Evolutionary conservation across 1,284 basidiomycete genomes (phyloP), one percentile per base, ranked within the genome.

Genomic region (Entoloma clypeatum): DNA sequence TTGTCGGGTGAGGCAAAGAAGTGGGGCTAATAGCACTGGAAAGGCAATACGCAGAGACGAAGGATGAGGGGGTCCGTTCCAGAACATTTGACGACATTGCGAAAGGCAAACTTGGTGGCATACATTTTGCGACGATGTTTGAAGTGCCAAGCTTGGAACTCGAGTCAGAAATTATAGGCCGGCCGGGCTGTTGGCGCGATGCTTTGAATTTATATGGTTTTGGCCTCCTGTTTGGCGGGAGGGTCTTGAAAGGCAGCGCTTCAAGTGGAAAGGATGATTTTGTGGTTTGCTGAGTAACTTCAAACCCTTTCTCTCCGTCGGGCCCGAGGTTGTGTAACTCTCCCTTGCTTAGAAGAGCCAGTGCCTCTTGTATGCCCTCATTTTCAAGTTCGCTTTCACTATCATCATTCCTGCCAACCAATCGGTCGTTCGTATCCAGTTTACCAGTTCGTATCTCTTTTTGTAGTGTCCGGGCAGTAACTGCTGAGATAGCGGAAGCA

Each of bases 401-500:
- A 25, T 81, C 80, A 27, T 67, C 70, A 21, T 69, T 68, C 6
- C 70, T 73, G 2, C 79, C 81, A 5, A 79, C 64, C 4, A 88
- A 67, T 22, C 68, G 64, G 10, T 67, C 68, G 23, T 74, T 61
- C 25, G 58, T 55, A 45, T 82, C 75, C 14, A 87, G 49, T 54
- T 77, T 81, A 4, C 85, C 85, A 21, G 75, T 63, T 24, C 74
- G 74, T 29, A 88, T 67, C 0, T 79, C 75, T 25, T 64, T 62
- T 54, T 75, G 77, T 21, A 86, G 54, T 4, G 71, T 69, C 11
- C 67, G 66, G n/a, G 71, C 65, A 41, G 68, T 69, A 3, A 76
- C 68, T 9, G 63, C 71, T 4, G 83, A 74, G 28, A 81, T 53
- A 21, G 77, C 61, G 4, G 71, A 68, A 23, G 67, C 65, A 30